These are phyloP conservation scores for Lipomyces anomalus DNA, from an alignment of 805 yeast genomes.

Conservation along the genomic window DNA sequence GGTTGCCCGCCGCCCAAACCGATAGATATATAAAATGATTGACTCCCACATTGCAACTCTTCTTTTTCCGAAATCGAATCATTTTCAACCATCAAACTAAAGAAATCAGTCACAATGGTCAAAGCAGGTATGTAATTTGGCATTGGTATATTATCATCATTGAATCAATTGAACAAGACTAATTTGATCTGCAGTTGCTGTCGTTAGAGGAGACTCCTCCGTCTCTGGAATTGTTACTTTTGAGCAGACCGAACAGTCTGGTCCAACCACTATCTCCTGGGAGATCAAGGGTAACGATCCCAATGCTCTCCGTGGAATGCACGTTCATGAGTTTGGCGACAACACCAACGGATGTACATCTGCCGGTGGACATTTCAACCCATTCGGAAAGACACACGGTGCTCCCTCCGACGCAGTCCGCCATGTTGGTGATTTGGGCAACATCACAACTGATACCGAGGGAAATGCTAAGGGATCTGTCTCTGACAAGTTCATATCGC, in stretches of 20 bases:
- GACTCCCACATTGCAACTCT: too few species aligned
- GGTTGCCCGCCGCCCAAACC: too few species aligned
- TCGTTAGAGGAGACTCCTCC: constrained; percentile 88
- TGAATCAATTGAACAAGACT: neutral
- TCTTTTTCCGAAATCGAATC: too few species aligned
- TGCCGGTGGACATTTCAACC: constrained; percentile 97
- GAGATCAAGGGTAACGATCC: constrained; percentile 86
- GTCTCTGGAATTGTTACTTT: constrained; percentile 84
- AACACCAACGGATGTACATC: constrained; percentile 98
- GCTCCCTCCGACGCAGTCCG: constrained; percentile 72
- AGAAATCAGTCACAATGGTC: too few species aligned
- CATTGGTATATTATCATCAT: too few species aligned
- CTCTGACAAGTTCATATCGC: constrained; percentile 69
- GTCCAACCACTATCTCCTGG: constrained; percentile 81
- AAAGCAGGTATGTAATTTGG: too few species aligned
- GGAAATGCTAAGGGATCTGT: constrained; percentile 91
- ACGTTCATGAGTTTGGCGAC: constrained; percentile 96
- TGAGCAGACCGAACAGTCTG: constrained; percentile 73
- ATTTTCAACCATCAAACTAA: too few species aligned
- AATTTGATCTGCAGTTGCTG: constrained; percentile 58
- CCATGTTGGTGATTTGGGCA: constrained; percentile 97
- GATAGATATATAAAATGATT: too few species aligned
- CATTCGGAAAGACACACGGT: constrained; percentile 83
- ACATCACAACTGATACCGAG: constrained; percentile 74
- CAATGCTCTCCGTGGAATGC: constrained; percentile 93